Evolutionary conservation across 495 filamentous ascomycete genomes (phyloP), one percentile per base, ranked within the genome.

Genomic region (Trichoderma virens): DNA sequence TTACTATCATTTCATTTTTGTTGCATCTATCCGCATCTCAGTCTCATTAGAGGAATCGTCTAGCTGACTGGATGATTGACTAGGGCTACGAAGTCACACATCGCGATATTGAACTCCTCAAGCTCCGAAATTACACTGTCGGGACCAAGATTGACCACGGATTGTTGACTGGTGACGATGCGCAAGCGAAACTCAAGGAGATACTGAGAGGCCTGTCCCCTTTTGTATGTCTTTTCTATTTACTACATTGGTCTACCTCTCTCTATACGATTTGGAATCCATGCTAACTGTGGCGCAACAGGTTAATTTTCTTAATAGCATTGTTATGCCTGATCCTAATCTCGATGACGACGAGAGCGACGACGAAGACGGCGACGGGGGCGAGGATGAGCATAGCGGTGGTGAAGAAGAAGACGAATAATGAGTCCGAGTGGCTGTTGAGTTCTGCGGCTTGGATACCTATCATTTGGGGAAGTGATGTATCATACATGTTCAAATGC

Each of bases 371-470:
- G 61, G 39, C n/a, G 23, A 62, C 5, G 38, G 45, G 16, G 51
- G n/a, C 23, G 51, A 56, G 25, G 51, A 56, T 4, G 23, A 28
- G 51, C 51, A 56, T 56, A 71, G 93, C 89, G 64, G 93, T 84
- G 64, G 92, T 89, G 74, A 93, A 92, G 18, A 14, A 1, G 7
- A 20, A 47, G 51, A 56, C 3, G 32, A 87, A 89, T 90, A 69
- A 89, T 92, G 73, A 83, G 80, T 41, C 87, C 85, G n/a, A 95
- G 78, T 69, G 93, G 93, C 62, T 91, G 86, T 67, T 92, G 82
- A 38, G 93, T 75, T 20, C 51, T 14, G 27, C 2, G 51, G 9
- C 23, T 30, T 56, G 51, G 11, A 13, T 72, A 35, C 4, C 93
- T 88, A 63, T 93, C 84, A 62, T 16, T 27, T 30, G 51, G 7